A percentile compares a stretch with the other conserved stretches of the same genome.
phyloP scores from a whole-genome alignment of 1,139 yeast genomes.

The Eremothecium sinecaudum region DNA sequence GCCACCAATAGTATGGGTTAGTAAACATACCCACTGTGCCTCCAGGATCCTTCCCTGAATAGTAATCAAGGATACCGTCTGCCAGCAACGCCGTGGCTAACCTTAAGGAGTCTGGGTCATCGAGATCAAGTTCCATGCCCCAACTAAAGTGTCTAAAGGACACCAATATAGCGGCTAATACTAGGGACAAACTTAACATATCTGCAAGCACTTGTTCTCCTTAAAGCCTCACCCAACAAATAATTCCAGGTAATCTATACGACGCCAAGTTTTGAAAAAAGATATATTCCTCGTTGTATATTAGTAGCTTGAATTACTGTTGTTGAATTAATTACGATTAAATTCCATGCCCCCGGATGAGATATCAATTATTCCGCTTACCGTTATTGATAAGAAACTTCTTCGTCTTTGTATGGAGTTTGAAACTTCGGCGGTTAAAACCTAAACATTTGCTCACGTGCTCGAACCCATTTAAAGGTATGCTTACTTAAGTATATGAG shows the following conservation, averaged over 20 bases:
- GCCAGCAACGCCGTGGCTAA: conserved; percentile 52
- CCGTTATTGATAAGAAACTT: background rate
- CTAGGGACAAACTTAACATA: background rate
- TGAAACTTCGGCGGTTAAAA: background rate
- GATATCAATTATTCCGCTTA: background rate
- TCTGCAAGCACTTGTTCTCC: background rate
- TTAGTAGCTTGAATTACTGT: background rate
- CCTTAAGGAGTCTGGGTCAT: conserved; percentile 33
- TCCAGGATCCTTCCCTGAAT: conserved; percentile 61
- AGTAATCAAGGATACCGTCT: conserved; percentile 74
- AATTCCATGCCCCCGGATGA: background rate
- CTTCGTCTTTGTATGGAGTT: background rate
- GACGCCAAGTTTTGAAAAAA: background rate
- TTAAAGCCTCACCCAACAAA: background rate
- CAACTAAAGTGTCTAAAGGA: too few relatives aligned
- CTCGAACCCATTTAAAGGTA: background rate
- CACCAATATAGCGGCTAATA: too few relatives aligned
- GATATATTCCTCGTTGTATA: background rate
- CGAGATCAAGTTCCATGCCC: conserved; percentile 32
- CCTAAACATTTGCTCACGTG: background rate
- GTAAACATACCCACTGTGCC: conserved; percentile 79
- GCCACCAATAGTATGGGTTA: conserved; percentile 95
- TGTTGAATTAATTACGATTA: background rate
- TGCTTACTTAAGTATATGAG: background rate
- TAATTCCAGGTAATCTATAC: background rate